Conservation (phyloP, 306 rosid genomes). For the Pyrus pyrifolia region DNA sequence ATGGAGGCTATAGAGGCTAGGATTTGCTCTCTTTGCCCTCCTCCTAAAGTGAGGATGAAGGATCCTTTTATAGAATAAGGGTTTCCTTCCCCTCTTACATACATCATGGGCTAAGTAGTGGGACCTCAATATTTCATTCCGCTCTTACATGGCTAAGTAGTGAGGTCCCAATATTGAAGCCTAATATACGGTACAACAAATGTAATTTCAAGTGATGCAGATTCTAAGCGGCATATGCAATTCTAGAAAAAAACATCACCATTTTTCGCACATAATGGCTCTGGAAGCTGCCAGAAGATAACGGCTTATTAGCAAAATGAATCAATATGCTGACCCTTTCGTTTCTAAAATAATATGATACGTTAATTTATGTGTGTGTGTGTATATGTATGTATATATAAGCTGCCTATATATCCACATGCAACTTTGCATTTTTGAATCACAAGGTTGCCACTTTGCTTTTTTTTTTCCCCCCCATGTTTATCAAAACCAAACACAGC, state of each 20-base stretch:
- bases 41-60: no score
- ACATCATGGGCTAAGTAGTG: no score
- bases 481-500: conserved; percentile 13
- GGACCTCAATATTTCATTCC: no score
- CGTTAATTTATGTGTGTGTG: no score
- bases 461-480: not conserved
- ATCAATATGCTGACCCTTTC: not conserved
- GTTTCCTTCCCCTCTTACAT: no score
- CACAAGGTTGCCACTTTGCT: not conserved
- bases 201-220: not conserved
- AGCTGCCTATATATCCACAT: conserved; percentile 1
- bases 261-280: conserved; percentile 58
- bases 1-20: no score
- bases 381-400: no score
- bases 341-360: no score
- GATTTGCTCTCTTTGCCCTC: no score
- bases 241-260: conserved; percentile 30
- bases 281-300: conserved; percentile 77
- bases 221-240: not conserved
- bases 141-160: no score
- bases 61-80: no score
- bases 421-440: not conserved
- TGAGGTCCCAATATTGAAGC: no score
- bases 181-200: not conserved
- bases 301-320: conserved; percentile 14